Conservation (phyloP, 371 early-diverging fungal genomes). For the Synchytrium microbalum region DNA sequence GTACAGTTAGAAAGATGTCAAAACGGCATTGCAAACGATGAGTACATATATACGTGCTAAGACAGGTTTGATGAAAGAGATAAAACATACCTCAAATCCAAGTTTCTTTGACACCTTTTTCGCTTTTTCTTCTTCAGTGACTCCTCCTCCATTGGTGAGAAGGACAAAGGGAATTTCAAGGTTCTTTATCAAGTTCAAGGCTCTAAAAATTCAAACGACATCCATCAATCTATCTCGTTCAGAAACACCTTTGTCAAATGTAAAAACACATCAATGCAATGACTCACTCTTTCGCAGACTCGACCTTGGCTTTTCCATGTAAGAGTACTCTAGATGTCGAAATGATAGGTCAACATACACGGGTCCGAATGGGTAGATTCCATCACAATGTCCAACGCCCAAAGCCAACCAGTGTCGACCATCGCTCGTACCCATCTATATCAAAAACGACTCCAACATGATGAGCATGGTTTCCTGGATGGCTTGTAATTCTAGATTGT, state of each 20-base stretch:
- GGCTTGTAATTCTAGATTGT: no score
- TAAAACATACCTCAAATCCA: slow-evolving; percentile 34
- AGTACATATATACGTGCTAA: no score
- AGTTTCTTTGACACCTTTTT: slow-evolving; percentile 54
- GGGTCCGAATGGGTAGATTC: background rate
- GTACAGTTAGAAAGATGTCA: no score
- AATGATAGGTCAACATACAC: background rate
- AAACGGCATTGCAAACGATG: no score
- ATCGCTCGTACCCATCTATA: no score
- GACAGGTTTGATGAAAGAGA: background rate
- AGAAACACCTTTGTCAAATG: slow-evolving; percentile 23
- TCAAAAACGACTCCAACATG: slow-evolving; percentile 15
- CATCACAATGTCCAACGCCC: background rate
- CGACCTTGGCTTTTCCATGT: background rate
- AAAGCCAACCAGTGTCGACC: background rate
- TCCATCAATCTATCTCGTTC: slow-evolving; percentile 16
- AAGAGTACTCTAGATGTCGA: slow-evolving; percentile 1
- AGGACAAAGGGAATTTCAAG: slow-evolving; percentile 39
- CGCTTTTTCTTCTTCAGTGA: slow-evolving; percentile 67
- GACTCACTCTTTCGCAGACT: slow-evolving; percentile 10
- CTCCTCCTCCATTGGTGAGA: slow-evolving; percentile 81
- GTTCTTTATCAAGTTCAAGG: background rate
- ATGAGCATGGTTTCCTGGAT: background rate
- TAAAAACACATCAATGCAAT: no score
- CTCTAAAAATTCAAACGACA: slow-evolving; percentile 15